Evolutionary conservation across 768 basidiomycete genomes (phyloP).

Genomic region (Hypholoma sublateritium): DNA sequence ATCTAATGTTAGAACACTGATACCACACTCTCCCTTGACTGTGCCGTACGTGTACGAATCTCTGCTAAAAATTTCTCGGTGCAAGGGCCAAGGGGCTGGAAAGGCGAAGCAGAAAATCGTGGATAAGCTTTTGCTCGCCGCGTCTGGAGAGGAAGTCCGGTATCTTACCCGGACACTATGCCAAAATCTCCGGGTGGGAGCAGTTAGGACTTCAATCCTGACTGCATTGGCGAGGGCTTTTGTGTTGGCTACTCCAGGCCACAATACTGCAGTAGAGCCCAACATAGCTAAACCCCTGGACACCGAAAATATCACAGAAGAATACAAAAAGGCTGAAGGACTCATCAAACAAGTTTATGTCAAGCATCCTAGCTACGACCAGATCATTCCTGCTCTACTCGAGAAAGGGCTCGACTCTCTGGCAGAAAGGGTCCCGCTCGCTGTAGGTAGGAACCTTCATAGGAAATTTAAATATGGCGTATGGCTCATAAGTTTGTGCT

Average conservation of each 20-base stretch:
- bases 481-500: background rate
- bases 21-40: slow-evolving; percentile 68
- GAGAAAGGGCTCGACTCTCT: slow-evolving; percentile 62
- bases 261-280: slow-evolving; percentile 18
- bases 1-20: slow-evolving; percentile 68
- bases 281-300: slow-evolving; percentile 12
- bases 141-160: slow-evolving; percentile 85
- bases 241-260: slow-evolving; percentile 52
- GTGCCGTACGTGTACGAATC: slow-evolving; percentile 67
- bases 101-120: slow-evolving; percentile 78
- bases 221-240: slow-evolving; percentile 79
- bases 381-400: slow-evolving; percentile 63
- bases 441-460: slow-evolving; percentile 54
- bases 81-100: slow-evolving; percentile 75
- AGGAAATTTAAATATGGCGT: background rate
- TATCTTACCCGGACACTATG: slow-evolving; percentile 76
- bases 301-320: slow-evolving; percentile 35
- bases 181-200: slow-evolving; percentile 83
- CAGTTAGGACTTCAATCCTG: slow-evolving; percentile 80
- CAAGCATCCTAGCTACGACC: slow-evolving; percentile 73
- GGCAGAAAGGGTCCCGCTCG: slow-evolving; percentile 58
- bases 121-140: slow-evolving; percentile 78
- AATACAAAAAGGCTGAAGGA: slow-evolving; percentile 58
- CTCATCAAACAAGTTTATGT: slow-evolving; percentile 73
- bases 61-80: slow-evolving; percentile 62